Percentiles rank a stretch among this genome's conserved stretches.
These are phyloP conservation scores for Pythium aquatile DNA, from an alignment of 352 stramenopile genomes.

Conservation along the genomic window DNA sequence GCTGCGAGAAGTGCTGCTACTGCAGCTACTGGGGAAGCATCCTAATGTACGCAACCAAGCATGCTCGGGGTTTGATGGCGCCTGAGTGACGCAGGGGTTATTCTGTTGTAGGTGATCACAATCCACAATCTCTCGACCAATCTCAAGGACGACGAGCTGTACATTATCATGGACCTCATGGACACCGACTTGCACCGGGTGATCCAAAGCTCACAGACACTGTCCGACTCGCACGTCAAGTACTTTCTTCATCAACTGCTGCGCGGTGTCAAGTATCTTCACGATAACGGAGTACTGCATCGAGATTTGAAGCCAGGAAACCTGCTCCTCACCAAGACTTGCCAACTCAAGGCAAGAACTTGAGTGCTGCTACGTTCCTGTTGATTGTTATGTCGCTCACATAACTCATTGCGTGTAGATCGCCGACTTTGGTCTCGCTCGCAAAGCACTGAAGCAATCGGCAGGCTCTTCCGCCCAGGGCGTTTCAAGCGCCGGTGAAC, in stretches of 20 bases:
- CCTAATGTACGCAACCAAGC: constrained; percentile 46
- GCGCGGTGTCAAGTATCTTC: constrained; percentile 75
- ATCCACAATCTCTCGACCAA: constrained; percentile 85
- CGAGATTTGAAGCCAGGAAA: constrained; percentile 85
- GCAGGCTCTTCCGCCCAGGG: not conserved
- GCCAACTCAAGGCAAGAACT: constrained; percentile 54
- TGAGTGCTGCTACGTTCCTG: too few relatives aligned
- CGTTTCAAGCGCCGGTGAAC: constrained; percentile 21
- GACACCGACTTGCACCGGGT: constrained; percentile 92
- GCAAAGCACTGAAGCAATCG: constrained; percentile 43
- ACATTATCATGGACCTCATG: constrained; percentile 95
- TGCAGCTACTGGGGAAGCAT: constrained; percentile 88
- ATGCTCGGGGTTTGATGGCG: not conserved
- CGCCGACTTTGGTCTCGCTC: constrained; percentile 71
- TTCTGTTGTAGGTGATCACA: constrained; percentile 61
- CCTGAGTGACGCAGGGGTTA: not conserved
- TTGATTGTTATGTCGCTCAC: too few relatives aligned
- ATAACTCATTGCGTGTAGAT: constrained; percentile 27
- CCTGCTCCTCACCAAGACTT: constrained; percentile 73
- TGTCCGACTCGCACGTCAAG: constrained; percentile 76
- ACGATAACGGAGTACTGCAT: constrained; percentile 77
- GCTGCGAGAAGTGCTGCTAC: constrained; percentile 83
- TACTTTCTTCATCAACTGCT: constrained; percentile 94
- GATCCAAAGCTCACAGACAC: constrained; percentile 76
- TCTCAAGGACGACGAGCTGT: constrained; percentile 91